A percentile compares a stretch with the other conserved stretches of the same genome.
These are phyloP conservation scores for Fraxinus cuspidata DNA, from an alignment of 257 asterid species.

Conservation along the genomic window DNA sequence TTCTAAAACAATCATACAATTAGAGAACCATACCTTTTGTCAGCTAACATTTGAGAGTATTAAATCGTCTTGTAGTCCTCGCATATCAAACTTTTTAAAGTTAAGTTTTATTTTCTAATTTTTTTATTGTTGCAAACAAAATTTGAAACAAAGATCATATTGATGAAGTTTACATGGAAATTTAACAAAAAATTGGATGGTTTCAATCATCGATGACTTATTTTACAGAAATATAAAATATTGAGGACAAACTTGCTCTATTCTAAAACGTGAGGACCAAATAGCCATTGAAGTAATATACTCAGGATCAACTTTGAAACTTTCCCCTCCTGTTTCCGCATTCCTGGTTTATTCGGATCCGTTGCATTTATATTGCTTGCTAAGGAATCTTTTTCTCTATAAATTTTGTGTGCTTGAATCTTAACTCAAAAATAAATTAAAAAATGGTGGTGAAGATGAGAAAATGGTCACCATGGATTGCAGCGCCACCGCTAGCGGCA, in stretches of 20 bases:
- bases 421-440: background rate
- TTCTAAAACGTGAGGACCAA: background rate
- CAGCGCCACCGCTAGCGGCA: slow-evolving; percentile 20
- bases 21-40: too few species aligned
- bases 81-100: too few species aligned
- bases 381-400: background rate
- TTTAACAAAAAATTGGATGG: too few species aligned
- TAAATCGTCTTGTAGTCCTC: too few species aligned
- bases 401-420: background rate
- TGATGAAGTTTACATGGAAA: too few species aligned
- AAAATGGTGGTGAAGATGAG: slow-evolving; percentile 48
- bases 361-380: background rate
- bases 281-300: background rate
- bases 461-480: slow-evolving; percentile 47
- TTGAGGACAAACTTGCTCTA: background rate
- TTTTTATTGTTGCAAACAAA: too few species aligned
- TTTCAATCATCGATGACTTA: background rate
- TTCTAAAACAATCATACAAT: too few species aligned
- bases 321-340: background rate
- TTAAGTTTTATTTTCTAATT: too few species aligned
- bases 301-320: slow-evolving; percentile 11
- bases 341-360: background rate
- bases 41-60: too few species aligned
- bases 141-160: too few species aligned
- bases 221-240: background rate